A percentile compares a stretch with the other conserved stretches of the same genome.
Evolutionary conservation across 805 yeast genomes (phyloP).

Genomic region (Zygoascus biomembranicola): DNA sequence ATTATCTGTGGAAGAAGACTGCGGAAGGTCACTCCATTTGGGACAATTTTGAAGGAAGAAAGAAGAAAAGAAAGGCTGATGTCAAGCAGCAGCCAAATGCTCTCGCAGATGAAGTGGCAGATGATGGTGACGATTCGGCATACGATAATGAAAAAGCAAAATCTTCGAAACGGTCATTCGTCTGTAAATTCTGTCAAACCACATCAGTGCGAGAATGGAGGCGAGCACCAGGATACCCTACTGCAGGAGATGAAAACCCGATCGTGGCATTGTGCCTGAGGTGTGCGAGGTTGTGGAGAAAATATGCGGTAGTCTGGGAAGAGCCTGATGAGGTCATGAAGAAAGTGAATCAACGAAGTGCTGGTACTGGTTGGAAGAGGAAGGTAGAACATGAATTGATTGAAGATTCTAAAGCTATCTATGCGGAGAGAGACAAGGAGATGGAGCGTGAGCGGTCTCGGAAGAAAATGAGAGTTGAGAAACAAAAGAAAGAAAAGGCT

Average conservation of each 20-base stretch:
- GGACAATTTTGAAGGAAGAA: constrained; percentile 72
- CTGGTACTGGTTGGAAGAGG: constrained; percentile 50
- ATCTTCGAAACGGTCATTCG: constrained; percentile 34
- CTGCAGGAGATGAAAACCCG: constrained; percentile 29
- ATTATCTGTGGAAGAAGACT: constrained; percentile 90
- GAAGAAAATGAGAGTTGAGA: constrained; percentile 13
- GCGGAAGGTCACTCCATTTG: constrained; percentile 65
- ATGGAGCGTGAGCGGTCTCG: constrained; percentile 10
- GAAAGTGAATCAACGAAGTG: constrained; percentile 33
- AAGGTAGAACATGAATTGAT: constrained; percentile 55
- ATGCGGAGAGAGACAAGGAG: constrained; percentile 24
- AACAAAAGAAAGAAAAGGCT: constrained; percentile 8
- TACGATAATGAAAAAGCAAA: constrained; percentile 49
- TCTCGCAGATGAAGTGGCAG: constrained; percentile 45
- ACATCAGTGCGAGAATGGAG: constrained; percentile 54
- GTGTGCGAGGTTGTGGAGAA: constrained; percentile 87
- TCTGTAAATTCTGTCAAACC: constrained; percentile 69
- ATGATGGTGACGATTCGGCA: constrained; percentile 62
- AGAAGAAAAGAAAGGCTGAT: constrained; percentile 16
- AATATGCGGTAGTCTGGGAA: constrained; percentile 84
- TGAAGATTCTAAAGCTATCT: constrained; percentile 38
- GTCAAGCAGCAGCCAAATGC: constrained; percentile 14
- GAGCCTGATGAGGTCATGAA: constrained; percentile 59
- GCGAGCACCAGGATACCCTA: constrained; percentile 54
- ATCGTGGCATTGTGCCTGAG: constrained; percentile 67